Conservation (phyloP, 352 stramenopile genomes). For the Globisporangium carolinianum region DNA sequence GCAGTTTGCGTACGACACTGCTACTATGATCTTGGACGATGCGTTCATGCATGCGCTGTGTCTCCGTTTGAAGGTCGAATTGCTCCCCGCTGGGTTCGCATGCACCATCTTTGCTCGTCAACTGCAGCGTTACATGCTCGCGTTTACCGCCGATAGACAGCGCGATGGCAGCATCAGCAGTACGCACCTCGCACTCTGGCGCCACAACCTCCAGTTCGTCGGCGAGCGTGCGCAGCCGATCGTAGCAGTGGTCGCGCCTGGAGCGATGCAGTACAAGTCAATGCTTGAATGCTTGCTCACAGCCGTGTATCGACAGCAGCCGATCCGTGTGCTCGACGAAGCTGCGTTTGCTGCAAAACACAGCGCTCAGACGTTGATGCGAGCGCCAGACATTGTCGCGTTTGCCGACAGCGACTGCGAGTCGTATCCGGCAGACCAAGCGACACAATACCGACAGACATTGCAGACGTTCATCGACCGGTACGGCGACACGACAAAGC, state of each 20-base stretch:
- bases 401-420: constrained; percentile 8
- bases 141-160: background rate
- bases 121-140: background rate
- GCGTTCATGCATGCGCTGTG: background rate
- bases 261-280: constrained; percentile 2
- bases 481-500: constrained; percentile 1
- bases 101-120: background rate
- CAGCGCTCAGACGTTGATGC: background rate
- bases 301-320: constrained; percentile 12
- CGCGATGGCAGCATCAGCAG: constrained; percentile 6
- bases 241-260: constrained; percentile 13
- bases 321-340: constrained; percentile 25
- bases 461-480: constrained; percentile 1
- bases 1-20: background rate
- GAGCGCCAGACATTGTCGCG: constrained; percentile 25
- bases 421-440: too few relatives aligned
- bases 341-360: constrained; percentile 1
- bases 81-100: background rate
- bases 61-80: background rate
- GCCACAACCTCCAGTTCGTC: constrained; percentile 20
- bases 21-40: background rate
- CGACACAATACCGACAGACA: constrained; percentile 7
- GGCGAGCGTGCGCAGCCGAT: background rate
- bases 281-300: constrained; percentile 33
- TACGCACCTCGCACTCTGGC: constrained; percentile 22